Evolutionary conservation across 257 asterid genomes (phyloP), one percentile per base, ranked within the genome.

Genomic region (Thymus quinquecostatus): DNA sequence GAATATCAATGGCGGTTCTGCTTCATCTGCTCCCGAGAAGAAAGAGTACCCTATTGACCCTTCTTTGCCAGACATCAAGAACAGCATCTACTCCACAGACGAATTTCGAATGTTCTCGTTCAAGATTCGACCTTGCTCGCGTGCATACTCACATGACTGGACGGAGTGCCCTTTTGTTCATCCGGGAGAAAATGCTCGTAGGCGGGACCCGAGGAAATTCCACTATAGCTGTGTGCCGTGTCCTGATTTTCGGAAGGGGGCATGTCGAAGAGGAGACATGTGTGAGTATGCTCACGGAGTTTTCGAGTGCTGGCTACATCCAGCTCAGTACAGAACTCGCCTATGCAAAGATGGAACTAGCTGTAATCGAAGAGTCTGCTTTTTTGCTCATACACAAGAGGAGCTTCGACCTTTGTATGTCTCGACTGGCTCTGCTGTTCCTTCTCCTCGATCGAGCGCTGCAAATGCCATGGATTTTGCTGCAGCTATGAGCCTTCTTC

Each of bases 131-230:
- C 97, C 95, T 0, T 92, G 97, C 78, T 88, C 96, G 1, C 89
- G 96, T 30, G 96, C 98, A 68, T 90, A 90, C 80, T 88, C 97
- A 3, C 98, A 92, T 40, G 98, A 90, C 71, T 92, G 98, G 98
- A 92, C 98, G 0, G 98, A 92, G 69, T 92, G 98, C 81, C 98
- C 98, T 0, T 92, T 92, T 68, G 97, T 87, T 48, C 98, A 92
- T 80, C 95, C 97, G 0, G 96, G 97, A 5, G 97, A 92, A 79
- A 92, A 90, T 71, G 98, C 97, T 32, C 82, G 97, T 40, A 72
- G 98, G 67, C 78, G 96, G 77, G 97, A 90, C 69, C 98, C 97
- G 0, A 78, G 97, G 74, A 90, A 86, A 77, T 87, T 72, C 55
- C 95, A 88, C 66, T 92, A 92, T 66, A 88, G 97, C 78, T 88